Evolutionary conservation across 2,329 filamentous ascomycete genomes (phyloP), one percentile per base, ranked within the genome.

Genomic region (Ilyonectria mors-panacis): DNA sequence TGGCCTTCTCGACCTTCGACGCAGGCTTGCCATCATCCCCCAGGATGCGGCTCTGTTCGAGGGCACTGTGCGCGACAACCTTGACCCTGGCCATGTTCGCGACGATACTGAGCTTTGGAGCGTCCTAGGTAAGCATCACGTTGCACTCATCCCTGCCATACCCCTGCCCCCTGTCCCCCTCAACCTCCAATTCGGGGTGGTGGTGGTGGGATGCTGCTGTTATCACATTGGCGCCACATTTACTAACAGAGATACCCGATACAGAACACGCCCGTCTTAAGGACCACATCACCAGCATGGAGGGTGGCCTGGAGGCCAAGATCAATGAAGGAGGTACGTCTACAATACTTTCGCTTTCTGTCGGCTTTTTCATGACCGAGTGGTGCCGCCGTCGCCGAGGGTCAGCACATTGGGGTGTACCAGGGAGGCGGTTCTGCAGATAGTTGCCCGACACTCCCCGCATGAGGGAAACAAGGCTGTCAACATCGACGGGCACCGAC

Each of bases 31-130:
- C 61, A 99, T 99, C 77, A 99, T 99, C 73, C 96, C 97, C 5
- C 96, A 99, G 80, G 97, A 99, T 82, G 95, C 96, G 33, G 95
- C 95, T 70, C 89, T 99, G 68, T 99, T 99, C 76, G 94, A 97
- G 81, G 95, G 95, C 57, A 95, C 93, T 9, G 89, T 99, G 70
- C 90, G 96, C 72, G 96, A 99, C 81, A 99, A 99, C 78, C 88
- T 98, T 44, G 96, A 99, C 79, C 97, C 97, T 26, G 94, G 93
- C 30, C 93, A 97, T 79, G 94, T 97, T 61, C 95, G 97, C 78
- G 95, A 98, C 81, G 97, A 99, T 81, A 97, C 95, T 6, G 96
- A 98, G 79, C 86, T 99, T 37, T 99, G 96, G 96, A 97, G 93
- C 78, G 95, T 97, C 67, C 86, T 98, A 69, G 93, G 93, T 95